phyloP scores from a whole-genome alignment of 257 asterid species.

The Capsicum pubescens region DNA sequence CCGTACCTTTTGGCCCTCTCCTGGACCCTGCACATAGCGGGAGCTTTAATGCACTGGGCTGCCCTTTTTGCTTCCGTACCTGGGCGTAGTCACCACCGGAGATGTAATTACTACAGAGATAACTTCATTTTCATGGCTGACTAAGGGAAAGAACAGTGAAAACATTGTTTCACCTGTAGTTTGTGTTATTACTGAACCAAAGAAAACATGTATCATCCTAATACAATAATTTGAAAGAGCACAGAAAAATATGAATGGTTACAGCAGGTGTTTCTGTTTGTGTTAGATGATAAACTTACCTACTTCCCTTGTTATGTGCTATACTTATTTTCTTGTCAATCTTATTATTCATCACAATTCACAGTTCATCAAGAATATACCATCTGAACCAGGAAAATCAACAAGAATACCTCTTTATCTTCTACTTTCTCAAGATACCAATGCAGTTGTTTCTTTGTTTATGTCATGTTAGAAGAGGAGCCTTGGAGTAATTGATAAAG shows the following conservation, averaged over 20 bases:
- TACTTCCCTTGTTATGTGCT: not conserved
- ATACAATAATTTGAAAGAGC: not conserved
- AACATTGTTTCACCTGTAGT: constrained; percentile 16
- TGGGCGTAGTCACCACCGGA: not conserved
- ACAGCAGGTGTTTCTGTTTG: not conserved
- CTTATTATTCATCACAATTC: too few species aligned
- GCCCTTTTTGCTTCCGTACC: not conserved
- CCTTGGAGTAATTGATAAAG: too few species aligned
- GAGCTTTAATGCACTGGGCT: too few species aligned
- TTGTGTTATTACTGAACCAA: not conserved
- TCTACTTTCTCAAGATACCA: too few species aligned
- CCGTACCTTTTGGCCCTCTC: too few species aligned
- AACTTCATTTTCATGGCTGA: not conserved
- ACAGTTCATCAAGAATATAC: constrained; percentile 35
- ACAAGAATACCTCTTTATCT: too few species aligned
- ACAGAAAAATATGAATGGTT: constrained; percentile 1
- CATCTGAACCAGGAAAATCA: too few species aligned
- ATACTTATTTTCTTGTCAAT: not conserved
- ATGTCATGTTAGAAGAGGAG: too few species aligned
- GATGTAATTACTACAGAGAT: not conserved
- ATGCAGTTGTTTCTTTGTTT: too few species aligned
- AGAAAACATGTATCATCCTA: not conserved
- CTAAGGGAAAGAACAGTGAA: not conserved
- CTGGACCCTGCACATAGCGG: too few species aligned
- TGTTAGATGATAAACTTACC: not conserved